phyloP scores from a whole-genome alignment of 1,284 basidiomycete genomes.

The Taiwanofungus camphoratus region DNA sequence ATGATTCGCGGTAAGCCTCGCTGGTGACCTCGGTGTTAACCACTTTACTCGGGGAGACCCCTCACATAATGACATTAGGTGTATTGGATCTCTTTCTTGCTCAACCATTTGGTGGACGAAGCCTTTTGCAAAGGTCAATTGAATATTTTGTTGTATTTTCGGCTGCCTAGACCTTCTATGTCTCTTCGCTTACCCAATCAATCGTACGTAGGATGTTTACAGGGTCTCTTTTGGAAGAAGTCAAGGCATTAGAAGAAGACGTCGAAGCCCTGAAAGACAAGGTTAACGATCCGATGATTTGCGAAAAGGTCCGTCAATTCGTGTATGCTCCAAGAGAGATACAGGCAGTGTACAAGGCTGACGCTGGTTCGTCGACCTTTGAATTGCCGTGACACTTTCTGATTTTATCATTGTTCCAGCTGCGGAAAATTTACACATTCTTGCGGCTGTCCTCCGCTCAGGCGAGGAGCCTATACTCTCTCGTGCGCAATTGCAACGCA shows the following conservation, averaged over 20 bases:
- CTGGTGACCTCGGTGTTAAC: background rate
- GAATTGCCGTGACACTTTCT: background rate
- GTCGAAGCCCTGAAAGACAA: conserved; percentile 84
- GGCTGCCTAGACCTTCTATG: no score
- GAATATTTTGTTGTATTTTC: no score
- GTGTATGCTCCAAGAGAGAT: conserved; percentile 86
- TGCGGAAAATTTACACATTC: conserved; percentile 71
- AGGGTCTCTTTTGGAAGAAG: conserved; percentile 86
- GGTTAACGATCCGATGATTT: conserved; percentile 83
- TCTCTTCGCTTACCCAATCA: background rate
- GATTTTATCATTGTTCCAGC: conserved; percentile 30
- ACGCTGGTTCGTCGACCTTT: conserved; percentile 55
- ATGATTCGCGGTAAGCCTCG: conserved; percentile 75
- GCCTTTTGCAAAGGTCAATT: conserved; percentile 77
- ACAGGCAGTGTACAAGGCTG: conserved; percentile 74
- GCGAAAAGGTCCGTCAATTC: conserved; percentile 84
- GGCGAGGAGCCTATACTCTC: conserved; percentile 72
- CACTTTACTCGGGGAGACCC: background rate
- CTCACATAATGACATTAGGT: conserved; percentile 25
- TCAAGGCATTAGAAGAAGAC: conserved; percentile 77
- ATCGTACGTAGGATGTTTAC: conserved; percentile 79
- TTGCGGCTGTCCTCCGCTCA: conserved; percentile 81
- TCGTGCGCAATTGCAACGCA: conserved; percentile 71
- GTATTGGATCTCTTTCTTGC: conserved; percentile 97
- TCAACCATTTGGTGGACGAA: conserved; percentile 91